Evolutionary conservation across 805 yeast genomes (phyloP).

Genomic region (Monosporozyma yasuniensis): DNA sequence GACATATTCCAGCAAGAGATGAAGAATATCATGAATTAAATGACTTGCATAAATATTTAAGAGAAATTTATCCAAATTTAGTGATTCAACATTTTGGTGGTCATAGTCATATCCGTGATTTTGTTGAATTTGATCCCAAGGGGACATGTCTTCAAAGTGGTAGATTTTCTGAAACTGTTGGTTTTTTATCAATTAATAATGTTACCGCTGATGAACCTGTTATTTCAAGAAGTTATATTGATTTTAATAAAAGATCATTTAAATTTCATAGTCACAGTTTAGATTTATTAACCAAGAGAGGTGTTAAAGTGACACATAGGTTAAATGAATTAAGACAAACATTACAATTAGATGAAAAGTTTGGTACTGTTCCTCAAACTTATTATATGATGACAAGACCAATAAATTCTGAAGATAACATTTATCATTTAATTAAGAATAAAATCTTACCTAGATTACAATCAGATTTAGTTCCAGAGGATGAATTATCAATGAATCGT

Average conservation of each 20-base stretch:
- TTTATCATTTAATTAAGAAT: constrained; percentile 51
- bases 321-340: constrained; percentile 38
- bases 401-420: constrained; percentile 44
- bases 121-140: constrained; percentile 51
- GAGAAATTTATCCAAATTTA: constrained; percentile 49
- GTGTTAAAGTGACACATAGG: constrained; percentile 38
- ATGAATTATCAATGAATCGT: constrained; percentile 29
- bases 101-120: constrained; percentile 88
- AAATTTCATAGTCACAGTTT: constrained; percentile 48
- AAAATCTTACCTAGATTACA: constrained; percentile 41
- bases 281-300: constrained; percentile 48
- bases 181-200: constrained; percentile 59
- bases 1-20: constrained; percentile 65
- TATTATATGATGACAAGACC: constrained; percentile 65
- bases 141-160: constrained; percentile 88
- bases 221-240: constrained; percentile 64
- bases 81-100: constrained; percentile 88
- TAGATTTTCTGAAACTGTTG: constrained; percentile 87
- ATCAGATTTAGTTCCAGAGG: constrained; percentile 13
- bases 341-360: constrained; percentile 45
- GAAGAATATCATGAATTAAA: constrained; percentile 28
- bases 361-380: constrained; percentile 59
- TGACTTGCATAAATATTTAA: constrained; percentile 36
- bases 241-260: constrained; percentile 69
- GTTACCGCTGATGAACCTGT: constrained; percentile 13